Evolutionary conservation across 192 early-diverging fungal genomes (phyloP).

Genomic region (Mortierella antarctica): DNA sequence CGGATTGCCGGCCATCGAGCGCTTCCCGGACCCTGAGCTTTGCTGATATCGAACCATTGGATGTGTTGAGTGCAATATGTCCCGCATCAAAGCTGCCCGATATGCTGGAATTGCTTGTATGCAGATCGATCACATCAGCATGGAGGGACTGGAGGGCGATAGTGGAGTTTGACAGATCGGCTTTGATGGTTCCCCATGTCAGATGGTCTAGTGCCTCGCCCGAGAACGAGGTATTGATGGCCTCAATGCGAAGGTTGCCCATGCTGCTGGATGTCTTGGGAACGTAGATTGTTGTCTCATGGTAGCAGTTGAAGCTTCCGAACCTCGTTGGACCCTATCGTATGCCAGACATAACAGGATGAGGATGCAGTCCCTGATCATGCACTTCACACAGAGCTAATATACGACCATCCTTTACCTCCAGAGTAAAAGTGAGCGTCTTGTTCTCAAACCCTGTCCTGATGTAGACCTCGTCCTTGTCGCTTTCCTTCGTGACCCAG

Average conservation of each 20-base stretch:
- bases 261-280: constrained; percentile 19
- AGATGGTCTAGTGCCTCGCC: constrained; percentile 15
- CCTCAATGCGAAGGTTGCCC: constrained; percentile 12
- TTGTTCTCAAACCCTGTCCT: constrained; percentile 17
- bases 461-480: constrained; percentile 40
- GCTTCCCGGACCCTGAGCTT: constrained; percentile 30
- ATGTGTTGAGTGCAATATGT: constrained; percentile 31
- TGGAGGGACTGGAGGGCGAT: constrained; percentile 34
- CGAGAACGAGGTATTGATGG: constrained; percentile 36
- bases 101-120: constrained; percentile 36
- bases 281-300: constrained; percentile 40
- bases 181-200: constrained; percentile 13
- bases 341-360: not conserved
- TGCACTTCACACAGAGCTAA: not conserved
- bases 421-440: constrained; percentile 25
- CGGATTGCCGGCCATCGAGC: constrained; percentile 36
- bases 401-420: constrained; percentile 18
- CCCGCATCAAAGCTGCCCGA: constrained; percentile 32
- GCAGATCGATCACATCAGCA: constrained; percentile 22
- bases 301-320: constrained; percentile 34
- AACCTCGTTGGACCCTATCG: constrained; percentile 39
- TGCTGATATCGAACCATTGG: constrained; percentile 45
- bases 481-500: constrained; percentile 48
- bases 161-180: constrained; percentile 22
- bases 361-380: not conserved